Conservation (phyloP, 1,139 yeast species). For the Petasospora rhodanensis region DNA sequence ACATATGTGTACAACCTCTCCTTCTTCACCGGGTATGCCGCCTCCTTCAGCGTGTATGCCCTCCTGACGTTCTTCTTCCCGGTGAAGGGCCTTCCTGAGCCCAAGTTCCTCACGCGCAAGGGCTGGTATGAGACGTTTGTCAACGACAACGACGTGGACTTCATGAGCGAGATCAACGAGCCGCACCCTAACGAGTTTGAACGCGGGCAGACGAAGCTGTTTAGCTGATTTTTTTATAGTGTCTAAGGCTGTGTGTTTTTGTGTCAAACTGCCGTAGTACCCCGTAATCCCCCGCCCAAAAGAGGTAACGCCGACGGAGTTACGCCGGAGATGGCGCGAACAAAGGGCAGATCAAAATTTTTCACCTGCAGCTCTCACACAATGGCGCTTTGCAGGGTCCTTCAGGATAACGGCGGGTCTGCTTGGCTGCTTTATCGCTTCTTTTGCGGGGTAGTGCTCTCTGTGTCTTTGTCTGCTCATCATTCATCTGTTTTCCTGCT, state of each 20-base stretch:
- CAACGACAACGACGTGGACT: constrained; percentile 56
- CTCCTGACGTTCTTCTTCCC: constrained; percentile 52
- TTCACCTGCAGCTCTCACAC: too few species aligned
- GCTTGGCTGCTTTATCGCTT: too few species aligned
- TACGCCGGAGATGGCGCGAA: too few species aligned
- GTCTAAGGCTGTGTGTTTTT: too few species aligned
- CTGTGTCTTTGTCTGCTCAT: too few species aligned
- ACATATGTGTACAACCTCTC: constrained; percentile 64
- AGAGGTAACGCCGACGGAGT: too few species aligned
- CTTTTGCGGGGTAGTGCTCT: too few species aligned
- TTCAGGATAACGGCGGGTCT: too few species aligned
- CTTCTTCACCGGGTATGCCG: constrained; percentile 69
- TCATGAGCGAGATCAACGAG: constrained; percentile 37
- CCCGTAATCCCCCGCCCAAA: background rate
- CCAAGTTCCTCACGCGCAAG: constrained; percentile 42
- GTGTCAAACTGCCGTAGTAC: too few species aligned
- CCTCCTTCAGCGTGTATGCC: constrained; percentile 50
- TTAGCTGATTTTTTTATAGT: constrained; percentile 2
- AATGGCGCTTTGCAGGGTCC: too few species aligned
- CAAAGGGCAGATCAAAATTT: too few species aligned
- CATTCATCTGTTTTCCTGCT: too few species aligned
- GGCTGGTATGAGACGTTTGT: constrained; percentile 61
- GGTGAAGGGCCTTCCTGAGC: constrained; percentile 51
- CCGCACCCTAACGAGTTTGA: constrained; percentile 22
- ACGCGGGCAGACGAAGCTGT: constrained; percentile 10